These are phyloP conservation scores for Hirschfeldia incana DNA, from an alignment of 345 rosid species.

Conservation along the genomic window DNA sequence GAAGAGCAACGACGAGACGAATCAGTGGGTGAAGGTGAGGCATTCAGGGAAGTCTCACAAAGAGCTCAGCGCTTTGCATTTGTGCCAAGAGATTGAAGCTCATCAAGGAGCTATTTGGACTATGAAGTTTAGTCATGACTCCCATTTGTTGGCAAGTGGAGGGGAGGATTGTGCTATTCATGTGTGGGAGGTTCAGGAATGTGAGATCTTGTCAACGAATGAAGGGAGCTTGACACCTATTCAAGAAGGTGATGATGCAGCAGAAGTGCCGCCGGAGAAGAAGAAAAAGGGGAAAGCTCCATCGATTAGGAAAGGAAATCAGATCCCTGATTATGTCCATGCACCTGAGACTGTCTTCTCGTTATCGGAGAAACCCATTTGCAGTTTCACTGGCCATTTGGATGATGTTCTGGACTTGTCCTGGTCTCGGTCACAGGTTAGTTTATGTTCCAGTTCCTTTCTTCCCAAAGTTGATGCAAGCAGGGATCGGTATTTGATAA, in stretches of 20 bases:
- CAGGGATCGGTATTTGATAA: neutral
- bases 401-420: conserved; percentile 92
- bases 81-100: conserved; percentile 92
- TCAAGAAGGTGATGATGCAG: conserved; percentile 44
- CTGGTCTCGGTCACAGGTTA: conserved; percentile 95
- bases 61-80: conserved; percentile 81
- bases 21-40: conserved; percentile 80
- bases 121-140: conserved; percentile 65
- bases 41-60: conserved; percentile 74
- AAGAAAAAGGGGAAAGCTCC: conserved; percentile 72
- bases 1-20: conserved; percentile 47
- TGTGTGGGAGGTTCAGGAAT: conserved; percentile 96
- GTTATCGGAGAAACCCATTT: conserved; percentile 75
- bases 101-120: conserved; percentile 97
- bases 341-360: conserved; percentile 81
- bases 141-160: conserved; percentile 70
- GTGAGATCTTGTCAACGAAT: conserved; percentile 59
- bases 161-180: conserved; percentile 79
- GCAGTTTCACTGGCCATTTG: conserved; percentile 80
- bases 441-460: conserved; percentile 3
- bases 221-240: conserved; percentile 68
- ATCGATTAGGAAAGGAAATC: conserved; percentile 42
- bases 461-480: neutral
- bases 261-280: conserved; percentile 41
- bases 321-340: conserved; percentile 80